These are phyloP conservation scores for Sugiyamaella sp. DNA, from an alignment of 1,139 yeast genomes.

Conservation along the genomic window DNA sequence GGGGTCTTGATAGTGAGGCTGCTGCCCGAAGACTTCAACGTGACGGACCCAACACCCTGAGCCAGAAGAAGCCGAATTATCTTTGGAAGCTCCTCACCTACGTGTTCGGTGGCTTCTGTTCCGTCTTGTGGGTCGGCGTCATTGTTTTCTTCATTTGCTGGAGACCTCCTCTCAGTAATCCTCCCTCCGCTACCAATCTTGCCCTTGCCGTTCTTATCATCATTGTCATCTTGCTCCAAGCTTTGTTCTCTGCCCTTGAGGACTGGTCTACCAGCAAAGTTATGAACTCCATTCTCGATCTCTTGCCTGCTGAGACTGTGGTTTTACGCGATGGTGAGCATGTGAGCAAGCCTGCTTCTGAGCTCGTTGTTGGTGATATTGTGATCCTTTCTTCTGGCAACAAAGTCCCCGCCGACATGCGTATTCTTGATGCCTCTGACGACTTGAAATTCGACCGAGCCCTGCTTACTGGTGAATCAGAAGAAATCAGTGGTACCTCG, in stretches of 20 bases:
- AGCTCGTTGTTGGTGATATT: constrained; percentile 57
- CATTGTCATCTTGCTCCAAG: constrained; percentile 52
- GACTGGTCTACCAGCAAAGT: constrained; percentile 54
- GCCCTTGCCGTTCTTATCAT: constrained; percentile 52
- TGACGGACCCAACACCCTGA: constrained; percentile 48
- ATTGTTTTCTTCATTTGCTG: constrained; percentile 52
- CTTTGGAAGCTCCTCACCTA: constrained; percentile 46
- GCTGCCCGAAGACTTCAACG: constrained; percentile 35
- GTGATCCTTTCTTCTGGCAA: constrained; percentile 51
- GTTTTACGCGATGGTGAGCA: constrained; percentile 50
- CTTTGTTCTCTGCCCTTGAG: constrained; percentile 53
- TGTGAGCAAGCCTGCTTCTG: constrained; percentile 44
- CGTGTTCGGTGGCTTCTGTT: constrained; percentile 57
- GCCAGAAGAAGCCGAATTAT: constrained; percentile 44
- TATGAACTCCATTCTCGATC: constrained; percentile 52
- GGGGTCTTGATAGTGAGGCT: constrained; percentile 40
- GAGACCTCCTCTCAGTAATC: constrained; percentile 54
- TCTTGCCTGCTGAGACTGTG: constrained; percentile 51
- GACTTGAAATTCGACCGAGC: constrained; percentile 57
- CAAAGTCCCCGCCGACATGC: constrained; percentile 55
- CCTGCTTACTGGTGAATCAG: constrained; percentile 57
- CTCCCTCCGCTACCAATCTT: constrained; percentile 53
- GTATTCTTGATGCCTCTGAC: constrained; percentile 43
- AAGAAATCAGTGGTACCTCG: constrained; percentile 50
- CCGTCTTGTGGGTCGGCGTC: constrained; percentile 50